Base-by-base conservation (phyloP, 257 asterid genomes). In the Solanum sparsipilum region DNA sequence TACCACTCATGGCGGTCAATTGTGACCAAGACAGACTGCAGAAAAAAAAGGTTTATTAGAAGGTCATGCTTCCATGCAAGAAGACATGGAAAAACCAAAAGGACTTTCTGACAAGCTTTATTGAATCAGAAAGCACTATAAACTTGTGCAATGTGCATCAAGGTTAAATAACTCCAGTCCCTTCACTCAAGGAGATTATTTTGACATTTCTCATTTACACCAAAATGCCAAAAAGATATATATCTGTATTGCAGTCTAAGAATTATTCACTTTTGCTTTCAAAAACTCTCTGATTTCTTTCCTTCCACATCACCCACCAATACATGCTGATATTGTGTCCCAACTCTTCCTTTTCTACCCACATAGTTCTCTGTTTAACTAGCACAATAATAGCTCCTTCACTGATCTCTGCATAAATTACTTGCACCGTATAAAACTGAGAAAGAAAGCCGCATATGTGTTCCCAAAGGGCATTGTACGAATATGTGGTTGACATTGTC, bases 1-100 rank as follows among this genome's bases (percentile, higher is more conserved):
- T 97, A 96, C 99, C 99, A 97, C 90, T 97, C 99, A 89, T 96
- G 99, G 85, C 98, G 97, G 84, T 97, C 99, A 87, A 97, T 90
- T 72, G 99, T 96, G 90, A 97, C 98, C 88, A 97, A 95, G 90
- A 95, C 99, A 90, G 99, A 95, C 99, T 97, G 98, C 93, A 92
- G 29, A 78, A 87, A 79, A 81, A 46, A 27, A 92, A 76, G 70
- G 70, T 46, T 81, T 81, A 81, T 81, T 81, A 81, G 84, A 41
- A 39, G 85, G 29, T 31, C 85, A 46, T 46, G 18, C 70, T 10
- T 81, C 85, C 85, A 81, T 16, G 85, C 41, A 81, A 81, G 68
- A 81, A 27, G 41, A 46, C 18, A 48, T 81, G 85, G 68, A 20
- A 29, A 46, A 81, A 81, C 41, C 68, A 81, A 44, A 81, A 81